Evolutionary conservation across 169 alveolate species (phyloP), one percentile per base, ranked within the genome.

Genomic region (Plasmodium coatneyi): DNA sequence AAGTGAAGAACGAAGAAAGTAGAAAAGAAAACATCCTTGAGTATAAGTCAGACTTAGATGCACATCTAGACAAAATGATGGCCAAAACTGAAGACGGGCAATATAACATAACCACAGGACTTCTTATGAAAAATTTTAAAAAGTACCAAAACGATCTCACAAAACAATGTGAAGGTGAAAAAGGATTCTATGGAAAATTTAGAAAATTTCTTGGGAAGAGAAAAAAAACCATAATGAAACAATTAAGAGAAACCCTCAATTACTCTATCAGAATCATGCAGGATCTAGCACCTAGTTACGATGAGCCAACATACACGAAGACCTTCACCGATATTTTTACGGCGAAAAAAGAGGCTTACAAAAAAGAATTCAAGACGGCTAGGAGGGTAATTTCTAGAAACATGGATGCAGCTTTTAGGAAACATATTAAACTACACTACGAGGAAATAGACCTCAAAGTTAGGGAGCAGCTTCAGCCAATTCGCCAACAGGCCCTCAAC

Each of bases 281-380:
- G 80, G 93, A 86, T 74, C 56, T 86, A 14, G 82, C 93, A 41
- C 46, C 84, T 2, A 86, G 70, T 34, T 83, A 83, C 71, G 81
- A 74, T 32, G 86, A 86, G 30, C 5, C n/a, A 5, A 72, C 56
- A 34, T 70, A 60, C 22, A 74, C 80, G n/a, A 49, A 74, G 2
- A 76, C 14, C 1, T 76, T 86, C 66, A 78, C 79, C 10, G 70
- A 74, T 1, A 76, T 86, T 41, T 86, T 76, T 86, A 6, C 1
- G 12, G 46, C 54, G 41, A 52, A 74, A 49, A 86, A 76, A n/a
- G 80, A 25, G 0, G 12, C 49, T 1, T 76, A 76, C 66, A 72
- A 76, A 86, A 25, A 19, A n/a, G 54, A 86, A 25, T 86, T 76
- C 66, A 0, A 39, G 9, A 54, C 49, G n/a, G 36, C 22, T n/a